phyloP scores from a whole-genome alignment of 179 eudicot species.

The Pouteria campechiana region DNA sequence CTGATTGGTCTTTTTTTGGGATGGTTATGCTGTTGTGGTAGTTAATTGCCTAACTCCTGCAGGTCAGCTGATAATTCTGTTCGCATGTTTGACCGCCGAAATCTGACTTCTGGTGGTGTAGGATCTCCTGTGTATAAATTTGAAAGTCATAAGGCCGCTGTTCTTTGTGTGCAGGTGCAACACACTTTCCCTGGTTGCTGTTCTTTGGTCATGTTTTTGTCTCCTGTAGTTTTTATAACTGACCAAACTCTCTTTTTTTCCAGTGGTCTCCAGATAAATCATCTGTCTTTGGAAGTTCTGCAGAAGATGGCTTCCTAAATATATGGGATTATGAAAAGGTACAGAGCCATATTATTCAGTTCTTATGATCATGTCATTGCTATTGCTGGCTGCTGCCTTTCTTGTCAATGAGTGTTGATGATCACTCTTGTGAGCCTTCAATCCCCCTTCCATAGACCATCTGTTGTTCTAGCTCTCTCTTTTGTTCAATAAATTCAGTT shows the following conservation, averaged over 20 bases:
- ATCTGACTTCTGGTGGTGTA: slow-evolving; percentile 62
- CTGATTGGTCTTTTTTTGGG: background rate
- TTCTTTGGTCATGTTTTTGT: background rate
- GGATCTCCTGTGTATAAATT: slow-evolving; percentile 78
- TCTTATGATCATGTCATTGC: too few relatives aligned
- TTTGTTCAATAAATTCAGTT: too few relatives aligned
- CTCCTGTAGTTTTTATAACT: background rate
- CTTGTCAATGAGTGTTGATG: too few relatives aligned
- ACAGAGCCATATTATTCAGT: background rate
- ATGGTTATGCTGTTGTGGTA: slow-evolving; percentile 3
- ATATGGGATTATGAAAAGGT: slow-evolving; percentile 94
- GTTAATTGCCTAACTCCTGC: slow-evolving; percentile 7
- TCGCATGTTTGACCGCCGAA: slow-evolving; percentile 90
- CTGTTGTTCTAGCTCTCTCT: too few relatives aligned
- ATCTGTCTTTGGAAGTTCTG: slow-evolving; percentile 96
- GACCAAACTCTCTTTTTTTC: slow-evolving; percentile 10
- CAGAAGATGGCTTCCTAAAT: slow-evolving; percentile 92
- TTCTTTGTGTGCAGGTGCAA: slow-evolving; percentile 86
- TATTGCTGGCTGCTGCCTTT: too few relatives aligned
- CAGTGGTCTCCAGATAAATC: slow-evolving; percentile 99
- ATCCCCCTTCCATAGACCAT: too few relatives aligned
- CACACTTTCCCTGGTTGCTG: background rate
- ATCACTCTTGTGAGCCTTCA: too few relatives aligned
- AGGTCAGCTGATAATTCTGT: slow-evolving; percentile 94
- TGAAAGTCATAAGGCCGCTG: slow-evolving; percentile 85